These are phyloP conservation scores for Russula dissimulans DNA, from an alignment of 768 basidiomycete genomes.

Conservation along the genomic window DNA sequence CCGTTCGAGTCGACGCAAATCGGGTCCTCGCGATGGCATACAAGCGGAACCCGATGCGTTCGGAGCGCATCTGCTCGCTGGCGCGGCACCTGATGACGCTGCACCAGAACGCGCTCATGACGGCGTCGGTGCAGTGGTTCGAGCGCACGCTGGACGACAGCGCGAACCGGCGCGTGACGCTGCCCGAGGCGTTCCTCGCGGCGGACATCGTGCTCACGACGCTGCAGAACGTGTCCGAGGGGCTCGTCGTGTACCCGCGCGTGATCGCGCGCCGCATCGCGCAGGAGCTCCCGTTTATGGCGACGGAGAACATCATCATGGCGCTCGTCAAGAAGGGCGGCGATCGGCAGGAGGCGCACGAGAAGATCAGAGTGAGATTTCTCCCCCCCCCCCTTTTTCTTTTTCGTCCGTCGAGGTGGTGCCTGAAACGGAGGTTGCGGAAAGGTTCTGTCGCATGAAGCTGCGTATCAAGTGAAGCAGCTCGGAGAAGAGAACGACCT, in stretches of 20 bases:
- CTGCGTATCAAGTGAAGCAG: conserved; percentile 88
- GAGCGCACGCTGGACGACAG: conserved; percentile 97
- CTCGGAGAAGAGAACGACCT: conserved; percentile 93
- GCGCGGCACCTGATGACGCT: conserved; percentile 93
- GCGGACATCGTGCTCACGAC: conserved; percentile 95
- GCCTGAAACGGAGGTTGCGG: too few species aligned
- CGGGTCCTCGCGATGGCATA: conserved; percentile 98
- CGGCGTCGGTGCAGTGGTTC: conserved; percentile 93
- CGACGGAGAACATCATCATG: conserved; percentile 99
- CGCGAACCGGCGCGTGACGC: conserved; percentile 91
- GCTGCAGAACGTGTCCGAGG: conserved; percentile 93
- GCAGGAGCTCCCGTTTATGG: conserved; percentile 99
- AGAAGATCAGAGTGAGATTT: conserved; percentile 71
- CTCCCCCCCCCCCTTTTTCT: not conserved
- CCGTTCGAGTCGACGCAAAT: conserved; percentile 99
- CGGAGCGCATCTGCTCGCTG: conserved; percentile 92
- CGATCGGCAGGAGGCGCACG: conserved; percentile 94
- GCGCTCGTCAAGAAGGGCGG: conserved; percentile 92
- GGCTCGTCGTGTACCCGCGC: conserved; percentile 97
- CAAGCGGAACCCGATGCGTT: conserved; percentile 99
- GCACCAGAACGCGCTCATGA: conserved; percentile 95
- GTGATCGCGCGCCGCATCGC: conserved; percentile 88
- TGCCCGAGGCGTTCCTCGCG: conserved; percentile 95
- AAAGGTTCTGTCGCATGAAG: conserved; percentile 88
- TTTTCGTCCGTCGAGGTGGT: not conserved